Evolutionary conservation across 495 filamentous ascomycete species (phyloP), one percentile per base, ranked within the genome.

Genomic region (Halenospora varia): DNA sequence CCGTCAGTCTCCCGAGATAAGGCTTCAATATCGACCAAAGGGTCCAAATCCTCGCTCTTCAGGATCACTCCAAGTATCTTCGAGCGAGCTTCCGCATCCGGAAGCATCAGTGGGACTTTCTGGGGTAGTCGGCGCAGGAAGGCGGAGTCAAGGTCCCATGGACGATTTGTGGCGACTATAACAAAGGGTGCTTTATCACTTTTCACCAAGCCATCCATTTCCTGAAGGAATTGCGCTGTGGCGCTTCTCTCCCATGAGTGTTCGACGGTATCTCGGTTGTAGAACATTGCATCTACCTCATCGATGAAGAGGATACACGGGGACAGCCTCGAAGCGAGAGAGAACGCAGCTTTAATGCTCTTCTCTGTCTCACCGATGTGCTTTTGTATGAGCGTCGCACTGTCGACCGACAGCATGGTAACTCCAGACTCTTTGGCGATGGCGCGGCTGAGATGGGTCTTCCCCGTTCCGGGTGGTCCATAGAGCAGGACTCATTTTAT

Each of bases 281-380:
- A 85, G 56, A 96, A 87, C 68, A 97, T 96, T 54, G 93, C 93
- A 68, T 97, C 93, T 62, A 96, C 96, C 71, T 97, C 93, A 70
- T 97, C 93, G 71, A 97, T 97, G 79, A 97, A 97, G 70, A 97
- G 96, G 68, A 97, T 97, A 42, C 90, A 86, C 0, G 93, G 93
- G 0, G 90, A 89, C 75, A 96, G 96, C 75, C 96, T 92, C 29
- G 93, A 86, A 2, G 93, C 93, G 92, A 96, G 96, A 48, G 91
- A 82, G 82, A 97, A 97, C 23, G 97, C 92, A 67, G 96, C 93
- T 62, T 92, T 90, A 52, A 97, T 92, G 90, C 96, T 96, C 50
- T 92, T 88, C 11, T 90, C 91, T 40, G 92, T 92, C 70, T 96
- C 92, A 59, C 93, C 93, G 10, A 96, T 79, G 62, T 96, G 96